Evolutionary conservation across 1,284 basidiomycete species (phyloP).

Genomic region (Sporisorium graminicola): DNA sequence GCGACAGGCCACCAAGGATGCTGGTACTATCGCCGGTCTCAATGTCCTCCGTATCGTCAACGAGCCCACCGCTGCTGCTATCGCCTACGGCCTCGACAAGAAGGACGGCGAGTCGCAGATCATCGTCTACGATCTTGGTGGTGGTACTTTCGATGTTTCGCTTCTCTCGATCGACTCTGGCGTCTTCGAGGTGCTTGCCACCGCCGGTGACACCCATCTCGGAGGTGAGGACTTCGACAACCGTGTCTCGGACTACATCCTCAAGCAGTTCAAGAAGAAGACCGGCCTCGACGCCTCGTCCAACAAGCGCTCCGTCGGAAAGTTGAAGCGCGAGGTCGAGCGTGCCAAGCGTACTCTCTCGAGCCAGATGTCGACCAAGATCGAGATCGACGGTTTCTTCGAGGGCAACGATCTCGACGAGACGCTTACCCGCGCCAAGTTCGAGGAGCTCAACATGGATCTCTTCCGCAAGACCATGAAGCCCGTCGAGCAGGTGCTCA

Average conservation of each 20-base stretch:
- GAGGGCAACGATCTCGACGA: conserved; percentile 96
- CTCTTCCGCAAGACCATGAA: conserved; percentile 99
- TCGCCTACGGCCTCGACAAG: conserved; percentile 98
- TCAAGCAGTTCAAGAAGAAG: conserved; percentile 70
- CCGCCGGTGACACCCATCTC: conserved; percentile 97
- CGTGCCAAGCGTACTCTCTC: conserved; percentile 98
- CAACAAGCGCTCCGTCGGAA: conserved; percentile 92
- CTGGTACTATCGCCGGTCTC: conserved; percentile 95
- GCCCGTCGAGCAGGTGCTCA: conserved; percentile 97
- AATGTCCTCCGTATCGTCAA: conserved; percentile 98
- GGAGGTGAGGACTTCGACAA: conserved; percentile 99
- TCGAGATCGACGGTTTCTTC: conserved; percentile 88
- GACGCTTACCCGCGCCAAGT: conserved; percentile 91
- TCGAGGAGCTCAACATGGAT: conserved; percentile 98
- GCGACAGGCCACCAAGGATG: conserved; percentile 98
- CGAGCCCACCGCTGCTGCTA: conserved; percentile 94
- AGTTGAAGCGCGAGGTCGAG: conserved; percentile 98
- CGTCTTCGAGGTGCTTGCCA: conserved; percentile 96
- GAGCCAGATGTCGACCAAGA: conserved; percentile 78
- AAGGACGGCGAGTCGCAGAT: conserved; percentile 90
- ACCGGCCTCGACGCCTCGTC: conserved; percentile 77
- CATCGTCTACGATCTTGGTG: conserved; percentile 98
- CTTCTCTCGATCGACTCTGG: conserved; percentile 95
- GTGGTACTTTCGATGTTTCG: conserved; percentile 98
- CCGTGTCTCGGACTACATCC: conserved; percentile 72